Evolutionary conservation across 208 protist species (phyloP), one percentile per base, ranked within the genome.

Genomic region (Trypanosoma lewisi): DNA sequence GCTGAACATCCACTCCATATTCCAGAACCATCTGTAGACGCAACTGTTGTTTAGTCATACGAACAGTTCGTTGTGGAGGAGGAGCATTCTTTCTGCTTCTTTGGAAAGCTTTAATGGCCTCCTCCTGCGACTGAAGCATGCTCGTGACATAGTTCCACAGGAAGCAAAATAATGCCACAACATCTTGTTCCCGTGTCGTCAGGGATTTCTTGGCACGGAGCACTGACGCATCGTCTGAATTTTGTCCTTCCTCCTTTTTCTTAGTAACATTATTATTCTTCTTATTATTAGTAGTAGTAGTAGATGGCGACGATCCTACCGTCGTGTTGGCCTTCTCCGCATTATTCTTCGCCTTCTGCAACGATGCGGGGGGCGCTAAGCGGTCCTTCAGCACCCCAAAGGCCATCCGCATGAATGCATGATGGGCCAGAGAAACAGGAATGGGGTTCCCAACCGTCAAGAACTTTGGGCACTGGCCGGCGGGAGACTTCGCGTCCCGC

Each of bases 331-430:
- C 31, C 27, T 55, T 45, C 17, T 37, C 27, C 2, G 21, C 28
- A 17, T 16, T 28, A 17, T 42, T 27, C 1, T 27, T 31, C 36
- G 12, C 23, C n/a, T 54, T 60, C 57, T n/a, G 53, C 1, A 25
- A 17, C 5, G 25, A 9, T n/a, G 36, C 30, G 11, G 44, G 28
- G 8, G 2, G 7, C 27, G 54, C 42, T 45, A 55, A 27, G 19
- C 70, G 61, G 49, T 75, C 70, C 56, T 75, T 75, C 21, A 75
- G 55, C 0, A 70, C 44, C 7, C 63, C 58, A 14, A 75, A 64
- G 17, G 70, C 70, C 63, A 69, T 75, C 55, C 69, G 70, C 63
- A 75, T 68, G 53, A 75, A 75, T 21, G 60, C 70, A n/a, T 75
- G 70, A 50, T 75, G 70, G 4, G 56, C 59, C 6, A 75, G 54